Evolutionary conservation across 2,329 filamentous ascomycete species (phyloP), one percentile per base, ranked within the genome.

Genomic region (Didymella keratinophila): DNA sequence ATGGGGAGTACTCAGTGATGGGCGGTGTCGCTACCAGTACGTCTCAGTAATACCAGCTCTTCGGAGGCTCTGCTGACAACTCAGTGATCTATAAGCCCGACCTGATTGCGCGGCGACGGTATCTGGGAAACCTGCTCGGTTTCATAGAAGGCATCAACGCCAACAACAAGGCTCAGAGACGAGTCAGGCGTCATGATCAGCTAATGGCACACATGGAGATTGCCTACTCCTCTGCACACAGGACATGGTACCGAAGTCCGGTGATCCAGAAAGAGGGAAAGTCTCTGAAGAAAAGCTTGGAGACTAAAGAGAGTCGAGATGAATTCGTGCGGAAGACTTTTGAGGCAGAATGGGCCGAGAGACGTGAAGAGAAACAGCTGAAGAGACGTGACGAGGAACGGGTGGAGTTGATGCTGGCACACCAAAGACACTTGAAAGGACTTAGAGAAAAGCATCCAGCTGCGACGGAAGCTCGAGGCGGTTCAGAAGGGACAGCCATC

Each of bases 21-120:
- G 69, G 70, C 16, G 58, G 54, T 21, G 14, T 48, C 1, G 64
- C 67, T 0, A 67, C 59, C 20, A 70, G 57, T 60, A 48, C 5
- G 57, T 28, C 18, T 14, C 6, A 21, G 9, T 25, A 36, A 21
- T 7, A 3, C 20, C 1, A 11, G 2, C 5, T 0, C 9, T 2
- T 0, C 21, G 10, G 4, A 18, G 9, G 5, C 11, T 27, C 16
- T 36, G 14, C 50, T 58, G 20, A 58, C 21, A 41, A 2, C n/a
- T 11, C 34, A 60, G 57, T 75, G 70, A 58, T 76, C 3, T 58
- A 59, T n/a, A 58, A 67, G 7, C 25, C 61, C 1, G 66, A 72
- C n/a, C 63, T 74, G 0, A 10, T 64, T 2, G 57, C 58, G 9
- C 71, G 73, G 36, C 65, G 64, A 21, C 52, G 55, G 1, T 50